Evolutionary conservation across 2,329 filamentous ascomycete species (phyloP).

Genomic region (Alternaria brassicicola): DNA sequence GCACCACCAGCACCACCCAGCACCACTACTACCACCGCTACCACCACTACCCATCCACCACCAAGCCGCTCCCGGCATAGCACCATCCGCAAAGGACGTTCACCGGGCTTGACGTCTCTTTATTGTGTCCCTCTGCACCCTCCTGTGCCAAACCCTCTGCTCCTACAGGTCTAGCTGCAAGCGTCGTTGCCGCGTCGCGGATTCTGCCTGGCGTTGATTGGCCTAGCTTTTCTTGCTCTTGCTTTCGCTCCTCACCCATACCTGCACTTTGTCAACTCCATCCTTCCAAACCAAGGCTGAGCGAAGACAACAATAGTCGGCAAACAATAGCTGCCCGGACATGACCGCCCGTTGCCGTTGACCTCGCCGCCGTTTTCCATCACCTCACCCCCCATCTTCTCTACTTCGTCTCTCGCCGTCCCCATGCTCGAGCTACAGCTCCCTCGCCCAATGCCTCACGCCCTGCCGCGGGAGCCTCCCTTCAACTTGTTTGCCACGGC

Average conservation of each 20-base stretch:
- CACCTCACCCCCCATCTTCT: conserved; percentile 12
- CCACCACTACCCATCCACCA: conserved; percentile 15
- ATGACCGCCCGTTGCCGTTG: conserved; percentile 25
- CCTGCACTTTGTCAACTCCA: conserved; percentile 39
- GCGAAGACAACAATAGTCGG: conserved; percentile 23
- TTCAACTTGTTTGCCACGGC: conserved; percentile 42
- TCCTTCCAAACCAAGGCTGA: conserved; percentile 19
- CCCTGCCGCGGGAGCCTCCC: conserved; percentile 44
- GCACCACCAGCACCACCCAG: too few species aligned
- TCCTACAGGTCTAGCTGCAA: conserved; percentile 14
- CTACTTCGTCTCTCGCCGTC: conserved; percentile 22
- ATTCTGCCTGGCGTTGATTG: conserved; percentile 41
- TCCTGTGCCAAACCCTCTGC: conserved; percentile 23
- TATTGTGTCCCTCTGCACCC: conserved; percentile 23
- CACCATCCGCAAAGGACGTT: conserved; percentile 6
- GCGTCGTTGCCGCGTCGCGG: conserved; percentile 27
- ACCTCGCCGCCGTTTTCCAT: conserved; percentile 17
- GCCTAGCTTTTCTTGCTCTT: conserved; percentile 25
- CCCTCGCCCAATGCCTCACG: conserved; percentile 50
- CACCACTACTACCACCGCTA: conserved; percentile 3
- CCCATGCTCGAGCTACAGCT: conserved; percentile 52
- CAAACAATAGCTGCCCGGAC: conserved; percentile 20
- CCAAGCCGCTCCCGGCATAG: conserved; percentile 23
- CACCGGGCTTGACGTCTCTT: conserved; percentile 22
- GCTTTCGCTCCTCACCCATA: conserved; percentile 35